A percentile compares a stretch with the other conserved stretches of the same genome.
These are phyloP conservation scores for Fusarium sp. DNA, from an alignment of 2,329 filamentous ascomycete genomes.

Conservation along the genomic window DNA sequence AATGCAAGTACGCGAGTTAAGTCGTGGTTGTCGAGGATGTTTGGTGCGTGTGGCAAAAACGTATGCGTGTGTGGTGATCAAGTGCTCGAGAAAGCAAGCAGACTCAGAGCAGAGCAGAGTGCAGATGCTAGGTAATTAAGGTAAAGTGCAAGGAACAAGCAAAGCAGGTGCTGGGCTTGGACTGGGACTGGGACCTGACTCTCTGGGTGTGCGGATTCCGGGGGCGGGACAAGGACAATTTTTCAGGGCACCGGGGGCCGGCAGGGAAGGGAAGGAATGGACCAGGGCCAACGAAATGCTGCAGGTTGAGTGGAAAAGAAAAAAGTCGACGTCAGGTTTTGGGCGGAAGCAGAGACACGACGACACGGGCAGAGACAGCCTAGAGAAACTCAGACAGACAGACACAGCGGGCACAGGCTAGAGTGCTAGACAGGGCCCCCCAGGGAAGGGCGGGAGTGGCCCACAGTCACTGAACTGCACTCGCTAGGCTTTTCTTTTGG, in stretches of 20 bases:
- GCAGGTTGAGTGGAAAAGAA: conserved; percentile 38
- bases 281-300: conserved; percentile 35
- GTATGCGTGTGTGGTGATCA: conserved; percentile 41
- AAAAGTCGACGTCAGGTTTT: conserved; percentile 38
- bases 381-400: not conserved
- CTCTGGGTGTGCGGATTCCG: conserved; percentile 22
- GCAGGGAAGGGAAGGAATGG: conserved; percentile 41
- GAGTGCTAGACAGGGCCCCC: not conserved
- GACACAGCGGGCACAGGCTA: not conserved
- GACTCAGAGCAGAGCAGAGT: not conserved
- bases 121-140: conserved; percentile 43
- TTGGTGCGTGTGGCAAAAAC: conserved; percentile 45
- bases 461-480: conserved; percentile 36
- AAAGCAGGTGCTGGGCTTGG: conserved; percentile 13
- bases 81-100: conserved; percentile 34
- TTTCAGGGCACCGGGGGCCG: conserved; percentile 38
- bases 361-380: not conserved
- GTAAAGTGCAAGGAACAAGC: conserved; percentile 38
- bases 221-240: conserved; percentile 46
- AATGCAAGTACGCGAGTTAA: conserved; percentile 43
- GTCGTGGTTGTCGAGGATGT: conserved; percentile 35
- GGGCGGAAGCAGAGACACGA: conserved; percentile 21
- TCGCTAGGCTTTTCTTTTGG: conserved; percentile 15
- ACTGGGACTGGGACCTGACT: not conserved
- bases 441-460: conserved; percentile 33